Conservation (phyloP, 2,329 filamentous ascomycete genomes). For the Scytalidium sp. region DNA sequence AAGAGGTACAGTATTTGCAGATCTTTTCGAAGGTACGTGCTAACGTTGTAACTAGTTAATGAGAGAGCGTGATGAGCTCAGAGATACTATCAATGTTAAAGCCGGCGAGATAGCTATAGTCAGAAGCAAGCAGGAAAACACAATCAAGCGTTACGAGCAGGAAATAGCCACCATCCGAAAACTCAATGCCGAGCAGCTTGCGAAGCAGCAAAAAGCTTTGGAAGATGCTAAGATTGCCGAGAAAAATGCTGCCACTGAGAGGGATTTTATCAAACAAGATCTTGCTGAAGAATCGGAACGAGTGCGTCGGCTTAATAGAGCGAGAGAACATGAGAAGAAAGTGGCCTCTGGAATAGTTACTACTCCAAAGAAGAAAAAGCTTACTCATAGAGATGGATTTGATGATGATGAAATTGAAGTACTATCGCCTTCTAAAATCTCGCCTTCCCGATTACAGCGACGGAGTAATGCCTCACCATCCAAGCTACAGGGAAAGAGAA, state of each 20-base stretch:
- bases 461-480: conserved; percentile 52
- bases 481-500: conserved; percentile 63
- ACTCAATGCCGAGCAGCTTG: conserved; percentile 59
- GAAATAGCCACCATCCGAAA: conserved; percentile 61
- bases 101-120: conserved; percentile 73
- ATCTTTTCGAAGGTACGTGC: not conserved
- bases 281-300: conserved; percentile 55
- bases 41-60: conserved; percentile 28
- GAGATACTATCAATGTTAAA: conserved; percentile 58
- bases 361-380: conserved; percentile 63
- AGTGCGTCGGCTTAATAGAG: conserved; percentile 35
- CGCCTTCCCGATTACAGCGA: conserved; percentile 40
- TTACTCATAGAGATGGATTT: conserved; percentile 71
- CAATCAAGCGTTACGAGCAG: conserved; percentile 58
- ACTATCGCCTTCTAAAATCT: conserved; percentile 44
- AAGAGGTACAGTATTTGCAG: conserved; percentile 17
- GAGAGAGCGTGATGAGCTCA: conserved; percentile 52
- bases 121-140: conserved; percentile 65
- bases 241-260: conserved; percentile 64
- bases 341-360: conserved; percentile 28
- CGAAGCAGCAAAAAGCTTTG: conserved; percentile 60
- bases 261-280: conserved; percentile 71
- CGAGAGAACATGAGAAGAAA: conserved; percentile 43
- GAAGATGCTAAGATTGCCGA: conserved; percentile 64
- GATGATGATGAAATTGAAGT: conserved; percentile 52